A percentile compares a stretch with the other conserved stretches of the same genome.
phyloP scores from a whole-genome alignment of 2,329 filamentous ascomycete species.

The Colletotrichum scovillei region DNA sequence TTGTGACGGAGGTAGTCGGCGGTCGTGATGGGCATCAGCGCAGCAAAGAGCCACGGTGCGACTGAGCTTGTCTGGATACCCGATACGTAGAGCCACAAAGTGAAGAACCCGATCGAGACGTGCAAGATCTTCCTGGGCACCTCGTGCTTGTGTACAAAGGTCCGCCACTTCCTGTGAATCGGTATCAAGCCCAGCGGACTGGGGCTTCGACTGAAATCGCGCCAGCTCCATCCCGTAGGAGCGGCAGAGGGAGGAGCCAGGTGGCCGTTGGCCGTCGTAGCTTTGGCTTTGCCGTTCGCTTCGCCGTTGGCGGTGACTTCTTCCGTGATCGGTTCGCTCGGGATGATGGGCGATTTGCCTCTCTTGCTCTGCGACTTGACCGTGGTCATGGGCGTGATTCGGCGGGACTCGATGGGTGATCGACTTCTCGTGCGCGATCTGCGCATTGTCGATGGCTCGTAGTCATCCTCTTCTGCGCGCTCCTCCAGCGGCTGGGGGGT shows the following conservation, averaged over 20 bases:
- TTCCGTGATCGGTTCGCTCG: constrained; percentile 38
- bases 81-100: constrained; percentile 84
- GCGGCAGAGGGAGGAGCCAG: constrained; percentile 73
- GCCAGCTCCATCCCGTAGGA: constrained; percentile 78
- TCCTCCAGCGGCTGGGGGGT: constrained; percentile 68
- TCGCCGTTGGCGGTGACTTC: constrained; percentile 36
- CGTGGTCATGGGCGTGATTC: constrained; percentile 64
- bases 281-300: constrained; percentile 42
- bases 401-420: constrained; percentile 69
- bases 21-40: constrained; percentile 84
- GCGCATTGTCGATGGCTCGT: constrained; percentile 57
- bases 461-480: constrained; percentile 60
- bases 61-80: constrained; percentile 83
- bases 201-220: constrained; percentile 89
- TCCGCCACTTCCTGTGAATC: constrained; percentile 91
- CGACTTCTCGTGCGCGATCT: constrained; percentile 78
- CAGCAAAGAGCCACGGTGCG: constrained; percentile 84
- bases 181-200: constrained; percentile 95
- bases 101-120: constrained; percentile 96
- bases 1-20: constrained; percentile 87
- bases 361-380: constrained; percentile 54
- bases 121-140: constrained; percentile 94
- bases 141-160: constrained; percentile 95
- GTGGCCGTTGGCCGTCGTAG: constrained; percentile 68
- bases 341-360: constrained; percentile 39